A percentile compares a stretch with the other conserved stretches of the same genome.
These are phyloP conservation scores for Scedosporium apiospermum DNA, from an alignment of 2,329 filamentous ascomycete species.

Conservation along the genomic window DNA sequence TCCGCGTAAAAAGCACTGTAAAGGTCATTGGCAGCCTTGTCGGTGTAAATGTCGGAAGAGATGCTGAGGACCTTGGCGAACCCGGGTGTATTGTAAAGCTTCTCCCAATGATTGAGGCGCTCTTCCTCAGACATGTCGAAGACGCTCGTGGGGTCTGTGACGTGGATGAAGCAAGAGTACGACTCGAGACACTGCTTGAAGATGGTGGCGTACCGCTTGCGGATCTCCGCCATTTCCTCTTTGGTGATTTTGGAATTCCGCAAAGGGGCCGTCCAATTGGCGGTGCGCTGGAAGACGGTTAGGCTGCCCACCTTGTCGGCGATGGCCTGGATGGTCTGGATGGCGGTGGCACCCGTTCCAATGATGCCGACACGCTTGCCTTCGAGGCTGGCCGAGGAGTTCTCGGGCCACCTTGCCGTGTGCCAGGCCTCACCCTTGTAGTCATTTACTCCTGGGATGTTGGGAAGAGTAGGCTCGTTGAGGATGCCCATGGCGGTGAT, in stretches of 20 bases:
- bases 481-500: slow-evolving; percentile 56
- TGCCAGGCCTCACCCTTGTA: slow-evolving; percentile 49
- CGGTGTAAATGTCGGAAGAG: slow-evolving; percentile 14
- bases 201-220: slow-evolving; percentile 17
- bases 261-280: slow-evolving; percentile 56
- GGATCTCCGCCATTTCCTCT: slow-evolving; percentile 37
- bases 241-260: slow-evolving; percentile 46
- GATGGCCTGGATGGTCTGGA: slow-evolving; percentile 46
- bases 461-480: slow-evolving; percentile 55
- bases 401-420: slow-evolving; percentile 49
- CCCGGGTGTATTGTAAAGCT: slow-evolving; percentile 24
- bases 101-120: slow-evolving; percentile 15
- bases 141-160: slow-evolving; percentile 35
- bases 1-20: slow-evolving; percentile 32
- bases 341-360: slow-evolving; percentile 51
- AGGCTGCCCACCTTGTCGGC: slow-evolving; percentile 38
- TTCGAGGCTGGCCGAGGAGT: slow-evolving; percentile 31
- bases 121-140: slow-evolving; percentile 26
- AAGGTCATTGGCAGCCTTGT: slow-evolving; percentile 16
- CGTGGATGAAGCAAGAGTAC: slow-evolving; percentile 41
- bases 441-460: slow-evolving; percentile 46
- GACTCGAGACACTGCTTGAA: slow-evolving; percentile 53
- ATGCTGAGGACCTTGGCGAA: slow-evolving; percentile 23
- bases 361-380: slow-evolving; percentile 48
- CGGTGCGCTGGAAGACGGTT: slow-evolving; percentile 55